Base-by-base conservation (phyloP, 306 rosid genomes). In the Rosa multiflora region DNA sequence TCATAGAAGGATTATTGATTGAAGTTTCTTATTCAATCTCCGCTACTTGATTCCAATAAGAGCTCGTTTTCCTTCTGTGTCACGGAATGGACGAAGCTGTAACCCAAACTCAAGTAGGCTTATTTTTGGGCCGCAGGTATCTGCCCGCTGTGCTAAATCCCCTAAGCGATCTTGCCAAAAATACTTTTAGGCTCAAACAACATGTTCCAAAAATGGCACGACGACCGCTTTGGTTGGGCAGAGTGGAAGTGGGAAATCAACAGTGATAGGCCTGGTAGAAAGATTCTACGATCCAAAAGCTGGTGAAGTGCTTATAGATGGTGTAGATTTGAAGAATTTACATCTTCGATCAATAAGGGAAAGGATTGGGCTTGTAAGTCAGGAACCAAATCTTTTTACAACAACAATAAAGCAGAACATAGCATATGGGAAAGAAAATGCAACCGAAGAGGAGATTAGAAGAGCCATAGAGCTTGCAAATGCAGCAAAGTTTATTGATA, bases 171-270 rank as follows among this genome's bases (percentile, higher is more conserved):
- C n/a, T n/a, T n/a, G n/a, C n/a, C n/a, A n/a, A n/a, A n/a, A n/a
- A n/a, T n/a, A n/a, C n/a, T n/a, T n/a, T n/a, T n/a, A n/a, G n/a
- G n/a, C n/a, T n/a, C n/a, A n/a, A n/a, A n/a, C n/a, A n/a, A n/a
- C n/a, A n/a, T n/a, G n/a, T n/a, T n/a, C n/a, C n/a, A n/a, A n/a
- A 0, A 88, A 84, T 70, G 98, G 98, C 70, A 86, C 84, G 59
- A 91, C 94, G 43, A 76, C 87, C 42, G 99, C 99, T 44, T 89
- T 95, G 58, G 98, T 95, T 59, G 99, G 97, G 61, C 97, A 92
- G 67, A 95, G 99, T 70, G 99, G 99, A 63, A 95, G 99, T 51
- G 99, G 99, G 10, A 95, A 95, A 73, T 95, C 99, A 0, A 95
- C 98, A 0, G 94, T 92, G 15, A 88, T 92, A 39, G 86, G 90